Conservation (phyloP, 2,329 filamentous ascomycete species). For the Elsinoe ampelina region DNA sequence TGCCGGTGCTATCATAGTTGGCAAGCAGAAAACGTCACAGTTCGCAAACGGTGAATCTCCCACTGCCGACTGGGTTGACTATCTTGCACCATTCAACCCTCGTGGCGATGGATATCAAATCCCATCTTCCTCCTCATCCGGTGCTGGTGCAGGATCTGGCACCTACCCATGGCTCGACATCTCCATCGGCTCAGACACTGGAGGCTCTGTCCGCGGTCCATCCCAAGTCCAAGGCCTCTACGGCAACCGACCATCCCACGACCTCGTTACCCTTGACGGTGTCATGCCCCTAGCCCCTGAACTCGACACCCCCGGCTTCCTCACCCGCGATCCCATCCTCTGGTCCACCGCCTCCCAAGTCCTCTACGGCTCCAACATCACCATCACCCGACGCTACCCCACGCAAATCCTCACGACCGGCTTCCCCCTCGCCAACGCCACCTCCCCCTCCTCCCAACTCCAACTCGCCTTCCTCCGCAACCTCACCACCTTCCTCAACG, state of each 20-base stretch:
- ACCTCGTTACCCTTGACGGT: conserved; percentile 38
- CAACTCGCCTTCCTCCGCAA: conserved; percentile 36
- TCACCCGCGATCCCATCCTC: conserved; percentile 37
- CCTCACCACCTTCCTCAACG: conserved; percentile 35
- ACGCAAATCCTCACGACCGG: conserved; percentile 33
- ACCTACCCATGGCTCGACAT: conserved; percentile 43
- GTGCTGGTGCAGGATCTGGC: conserved; percentile 36
- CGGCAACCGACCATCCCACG: conserved; percentile 42
- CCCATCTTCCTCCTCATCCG: conserved; percentile 39
- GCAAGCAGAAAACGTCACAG: conserved; percentile 39
- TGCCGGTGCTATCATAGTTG: conserved; percentile 46
- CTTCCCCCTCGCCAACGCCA: conserved; percentile 32
- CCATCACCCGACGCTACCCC: conserved; percentile 33
- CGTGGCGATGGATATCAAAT: conserved; percentile 39
- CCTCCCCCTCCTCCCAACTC: conserved; percentile 30
- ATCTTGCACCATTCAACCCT: conserved; percentile 36
- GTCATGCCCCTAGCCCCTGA: conserved; percentile 41
- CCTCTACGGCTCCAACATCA: conserved; percentile 38
- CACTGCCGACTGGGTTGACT: conserved; percentile 44
- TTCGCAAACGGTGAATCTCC: conserved; percentile 39
- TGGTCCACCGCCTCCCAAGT: conserved; percentile 37
- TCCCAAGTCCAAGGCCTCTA: conserved; percentile 41
- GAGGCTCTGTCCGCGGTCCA: conserved; percentile 42
- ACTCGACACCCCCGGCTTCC: conserved; percentile 40
- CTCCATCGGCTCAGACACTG: conserved; percentile 42